A percentile compares a stretch with the other conserved stretches of the same genome.
Evolutionary conservation across 495 filamentous ascomycete genomes (phyloP).

Genomic region (Annulohypoxylon maeteangense): DNA sequence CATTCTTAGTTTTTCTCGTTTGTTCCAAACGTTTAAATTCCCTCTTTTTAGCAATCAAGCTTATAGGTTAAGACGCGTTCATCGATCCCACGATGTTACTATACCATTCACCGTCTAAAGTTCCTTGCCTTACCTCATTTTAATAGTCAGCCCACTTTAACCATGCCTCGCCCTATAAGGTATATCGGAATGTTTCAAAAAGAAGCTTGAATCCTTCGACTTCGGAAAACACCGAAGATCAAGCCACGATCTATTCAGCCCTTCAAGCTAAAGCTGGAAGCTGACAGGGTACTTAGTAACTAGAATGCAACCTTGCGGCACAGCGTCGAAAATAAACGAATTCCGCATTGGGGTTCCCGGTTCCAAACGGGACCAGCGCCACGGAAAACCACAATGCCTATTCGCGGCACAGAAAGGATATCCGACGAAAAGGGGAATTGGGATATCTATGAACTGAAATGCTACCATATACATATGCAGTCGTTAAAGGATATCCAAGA

Average conservation of each 20-base stretch:
- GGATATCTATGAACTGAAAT: conserved; percentile 27
- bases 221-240: neutral
- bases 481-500: conserved; percentile 9
- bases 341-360: neutral
- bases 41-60: neutral
- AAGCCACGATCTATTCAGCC: neutral
- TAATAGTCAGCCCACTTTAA: neutral
- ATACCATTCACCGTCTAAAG: neutral
- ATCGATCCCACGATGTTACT: conserved; percentile 1
- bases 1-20: neutral
- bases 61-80: neutral
- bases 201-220: conserved; percentile 10
- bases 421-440: neutral
- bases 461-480: conserved; percentile 22
- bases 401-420: neutral
- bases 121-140: neutral
- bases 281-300: too few species aligned
- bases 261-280: neutral
- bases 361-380: neutral
- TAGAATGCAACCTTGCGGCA: neutral
- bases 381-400: neutral
- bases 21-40: neutral
- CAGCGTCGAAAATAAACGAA: neutral
- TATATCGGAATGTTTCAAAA: neutral
- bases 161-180: neutral